phyloP scores from a whole-genome alignment of 495 filamentous ascomycete genomes.

The Penicillium parvum region DNA sequence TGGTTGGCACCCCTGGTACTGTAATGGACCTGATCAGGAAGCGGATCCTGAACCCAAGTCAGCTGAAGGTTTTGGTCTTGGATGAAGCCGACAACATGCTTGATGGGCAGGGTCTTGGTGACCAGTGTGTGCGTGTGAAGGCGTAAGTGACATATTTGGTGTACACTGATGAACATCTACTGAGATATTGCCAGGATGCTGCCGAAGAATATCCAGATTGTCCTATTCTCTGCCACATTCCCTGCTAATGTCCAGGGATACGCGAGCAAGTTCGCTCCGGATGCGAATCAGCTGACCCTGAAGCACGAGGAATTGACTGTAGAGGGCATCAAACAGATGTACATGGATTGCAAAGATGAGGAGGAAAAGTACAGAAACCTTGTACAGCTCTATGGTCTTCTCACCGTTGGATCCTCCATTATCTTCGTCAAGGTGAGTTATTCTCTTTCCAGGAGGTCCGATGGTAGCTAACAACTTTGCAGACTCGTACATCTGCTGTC shows the following conservation, averaged over 20 bases:
- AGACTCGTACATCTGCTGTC: constrained; percentile 76
- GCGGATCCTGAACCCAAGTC: constrained; percentile 57
- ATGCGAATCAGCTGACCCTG: constrained; percentile 83
- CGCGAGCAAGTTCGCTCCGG: constrained; percentile 73
- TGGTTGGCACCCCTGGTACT: constrained; percentile 93
- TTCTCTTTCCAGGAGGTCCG: constrained; percentile 11
- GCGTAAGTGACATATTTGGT: constrained; percentile 47
- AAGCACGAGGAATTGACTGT: constrained; percentile 89
- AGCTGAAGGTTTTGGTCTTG: constrained; percentile 74
- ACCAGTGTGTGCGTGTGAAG: constrained; percentile 90
- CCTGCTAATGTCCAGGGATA: constrained; percentile 77
- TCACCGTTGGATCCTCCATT: constrained; percentile 94
- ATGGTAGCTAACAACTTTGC: constrained; percentile 11
- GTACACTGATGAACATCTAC: background rate
- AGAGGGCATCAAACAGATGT: constrained; percentile 94
- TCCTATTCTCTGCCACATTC: constrained; percentile 97
- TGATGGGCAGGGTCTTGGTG: constrained; percentile 88
- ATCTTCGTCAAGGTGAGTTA: constrained; percentile 84
- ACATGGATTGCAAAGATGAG: constrained; percentile 80
- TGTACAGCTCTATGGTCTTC: constrained; percentile 86
- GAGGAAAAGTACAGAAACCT: constrained; percentile 82
- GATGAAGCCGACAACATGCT: constrained; percentile 97
- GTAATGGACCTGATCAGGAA: constrained; percentile 79
- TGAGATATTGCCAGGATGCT: constrained; percentile 51
- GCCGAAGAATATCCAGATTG: constrained; percentile 67